Percentiles rank a stretch among this genome's conserved stretches.
Evolutionary conservation across 345 rosid species (phyloP).

Genomic region (Pelargonium nanum): DNA sequence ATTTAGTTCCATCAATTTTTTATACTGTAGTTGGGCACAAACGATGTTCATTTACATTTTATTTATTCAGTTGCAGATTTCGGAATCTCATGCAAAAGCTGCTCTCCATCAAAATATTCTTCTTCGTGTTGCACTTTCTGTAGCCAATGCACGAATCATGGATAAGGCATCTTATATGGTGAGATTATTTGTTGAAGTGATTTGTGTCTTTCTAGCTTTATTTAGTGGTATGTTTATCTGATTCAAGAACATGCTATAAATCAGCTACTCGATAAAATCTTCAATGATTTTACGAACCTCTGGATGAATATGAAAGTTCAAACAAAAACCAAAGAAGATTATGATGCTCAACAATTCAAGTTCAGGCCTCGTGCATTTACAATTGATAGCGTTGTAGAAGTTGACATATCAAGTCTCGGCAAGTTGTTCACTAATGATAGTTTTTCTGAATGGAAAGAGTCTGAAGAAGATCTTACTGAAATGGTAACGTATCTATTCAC

Average conservation of each 20-base stretch:
- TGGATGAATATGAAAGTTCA: slow-evolving; percentile 80
- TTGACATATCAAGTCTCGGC: slow-evolving; percentile 51
- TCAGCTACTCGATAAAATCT: slow-evolving; percentile 61
- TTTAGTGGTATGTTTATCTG: slow-evolving; percentile 9
- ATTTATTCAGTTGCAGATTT: slow-evolving; percentile 28
- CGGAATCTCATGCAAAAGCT: slow-evolving; percentile 45
- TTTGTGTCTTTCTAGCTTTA: not conserved
- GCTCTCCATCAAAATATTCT: slow-evolving; percentile 47
- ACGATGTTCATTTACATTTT: slow-evolving; percentile 9
- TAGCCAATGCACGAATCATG: slow-evolving; percentile 47
- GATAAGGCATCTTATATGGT: slow-evolving; percentile 64
- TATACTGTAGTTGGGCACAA: not conserved
- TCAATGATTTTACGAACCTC: slow-evolving; percentile 41
- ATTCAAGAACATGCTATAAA: slow-evolving; percentile 18
- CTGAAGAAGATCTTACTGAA: slow-evolving; percentile 45
- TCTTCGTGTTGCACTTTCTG: slow-evolving; percentile 45
- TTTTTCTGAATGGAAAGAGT: slow-evolving; percentile 66
- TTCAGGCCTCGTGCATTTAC: slow-evolving; percentile 70
- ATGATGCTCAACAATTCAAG: slow-evolving; percentile 47
- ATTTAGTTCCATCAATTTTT: not conserved
- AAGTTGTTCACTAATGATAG: slow-evolving; percentile 46
- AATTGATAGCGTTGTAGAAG: slow-evolving; percentile 65
- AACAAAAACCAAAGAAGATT: slow-evolving; percentile 46
- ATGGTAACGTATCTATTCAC: slow-evolving; percentile 29
- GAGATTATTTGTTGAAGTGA: slow-evolving; percentile 14